These are phyloP conservation scores for Pestalotiopsis sp. DNA, from an alignment of 2,329 filamentous ascomycete genomes.

Conservation along the genomic window DNA sequence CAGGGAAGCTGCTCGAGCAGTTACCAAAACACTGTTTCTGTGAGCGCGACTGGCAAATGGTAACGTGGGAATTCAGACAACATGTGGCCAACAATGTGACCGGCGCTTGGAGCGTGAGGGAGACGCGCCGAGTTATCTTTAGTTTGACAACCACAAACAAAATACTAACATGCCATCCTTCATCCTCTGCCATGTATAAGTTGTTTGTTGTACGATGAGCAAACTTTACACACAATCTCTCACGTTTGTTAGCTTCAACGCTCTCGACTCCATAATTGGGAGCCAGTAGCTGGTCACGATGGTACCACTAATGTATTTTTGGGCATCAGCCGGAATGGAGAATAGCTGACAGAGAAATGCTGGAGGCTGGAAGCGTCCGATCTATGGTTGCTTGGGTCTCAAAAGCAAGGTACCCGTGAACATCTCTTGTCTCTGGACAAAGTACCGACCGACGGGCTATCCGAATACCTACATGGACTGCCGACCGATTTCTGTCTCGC, in stretches of 20 bases:
- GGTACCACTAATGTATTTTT: background rate
- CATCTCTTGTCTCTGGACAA: background rate
- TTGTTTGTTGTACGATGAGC: background rate
- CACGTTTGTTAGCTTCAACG: background rate
- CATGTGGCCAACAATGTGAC: too few relatives aligned
- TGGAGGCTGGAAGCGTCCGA: background rate
- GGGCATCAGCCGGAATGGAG: background rate
- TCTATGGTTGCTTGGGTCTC: background rate
- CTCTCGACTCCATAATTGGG: background rate
- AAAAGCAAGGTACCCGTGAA: background rate
- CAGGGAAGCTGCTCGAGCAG: background rate
- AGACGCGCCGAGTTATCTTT: background rate
- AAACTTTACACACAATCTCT: background rate
- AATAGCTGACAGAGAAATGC: background rate
- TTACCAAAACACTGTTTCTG: too few relatives aligned
- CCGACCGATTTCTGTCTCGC: background rate
- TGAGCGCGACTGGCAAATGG: too few relatives aligned
- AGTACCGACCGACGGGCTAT: background rate
- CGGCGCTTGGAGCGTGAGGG: too few relatives aligned
- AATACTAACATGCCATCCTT: too few relatives aligned
- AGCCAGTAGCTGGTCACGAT: background rate
- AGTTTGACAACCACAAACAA: background rate
- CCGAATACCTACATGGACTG: background rate
- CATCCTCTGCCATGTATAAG: background rate
- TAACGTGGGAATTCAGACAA: too few relatives aligned